Conservation (phyloP, 2,329 filamentous ascomycete genomes). For the Gaeumannomyces sp. region DNA sequence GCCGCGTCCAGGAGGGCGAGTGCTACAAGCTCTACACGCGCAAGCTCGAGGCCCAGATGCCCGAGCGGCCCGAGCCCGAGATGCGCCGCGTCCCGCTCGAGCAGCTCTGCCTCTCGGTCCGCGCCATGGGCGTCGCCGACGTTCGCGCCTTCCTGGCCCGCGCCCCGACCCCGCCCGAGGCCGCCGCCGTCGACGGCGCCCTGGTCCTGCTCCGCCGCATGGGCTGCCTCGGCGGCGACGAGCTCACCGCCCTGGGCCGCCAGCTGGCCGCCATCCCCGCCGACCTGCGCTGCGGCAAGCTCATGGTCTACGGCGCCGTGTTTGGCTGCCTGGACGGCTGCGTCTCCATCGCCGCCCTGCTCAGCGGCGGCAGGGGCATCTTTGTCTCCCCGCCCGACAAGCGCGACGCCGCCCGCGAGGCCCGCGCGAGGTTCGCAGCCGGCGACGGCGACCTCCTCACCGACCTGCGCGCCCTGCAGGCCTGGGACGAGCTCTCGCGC, state of each 20-base stretch:
- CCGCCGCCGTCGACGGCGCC: slow-evolving; percentile 78
- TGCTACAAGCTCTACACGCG: slow-evolving; percentile 96
- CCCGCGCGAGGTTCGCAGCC: slow-evolving; percentile 65
- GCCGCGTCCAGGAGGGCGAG: slow-evolving; percentile 81
- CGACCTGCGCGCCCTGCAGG: slow-evolving; percentile 75
- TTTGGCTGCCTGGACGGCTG: slow-evolving; percentile 89
- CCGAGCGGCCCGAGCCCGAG: slow-evolving; percentile 83
- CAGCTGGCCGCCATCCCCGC: slow-evolving; percentile 95
- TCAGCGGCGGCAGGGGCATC: slow-evolving; percentile 68
- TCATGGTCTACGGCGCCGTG: slow-evolving; percentile 91
- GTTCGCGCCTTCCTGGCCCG: slow-evolving; percentile 75
- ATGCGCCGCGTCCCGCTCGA: slow-evolving; percentile 90
- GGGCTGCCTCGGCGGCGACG: slow-evolving; percentile 79
- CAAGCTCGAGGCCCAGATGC: slow-evolving; percentile 80
- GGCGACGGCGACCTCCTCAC: slow-evolving; percentile 85
- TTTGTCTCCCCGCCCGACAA: slow-evolving; percentile 81
- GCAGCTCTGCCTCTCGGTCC: slow-evolving; percentile 88
- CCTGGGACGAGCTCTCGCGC: slow-evolving; percentile 66
- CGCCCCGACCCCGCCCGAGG: slow-evolving; percentile 84
- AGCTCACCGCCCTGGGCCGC: slow-evolving; percentile 82
- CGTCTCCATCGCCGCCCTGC: slow-evolving; percentile 81
- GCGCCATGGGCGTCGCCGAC: slow-evolving; percentile 86
- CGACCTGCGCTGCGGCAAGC: slow-evolving; percentile 85
- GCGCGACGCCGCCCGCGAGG: slow-evolving; percentile 73
- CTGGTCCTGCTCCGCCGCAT: slow-evolving; percentile 73